Conservation (phyloP, 2,329 filamentous ascomycete species). For the Calonectria pseudoreteaudii region DNA sequence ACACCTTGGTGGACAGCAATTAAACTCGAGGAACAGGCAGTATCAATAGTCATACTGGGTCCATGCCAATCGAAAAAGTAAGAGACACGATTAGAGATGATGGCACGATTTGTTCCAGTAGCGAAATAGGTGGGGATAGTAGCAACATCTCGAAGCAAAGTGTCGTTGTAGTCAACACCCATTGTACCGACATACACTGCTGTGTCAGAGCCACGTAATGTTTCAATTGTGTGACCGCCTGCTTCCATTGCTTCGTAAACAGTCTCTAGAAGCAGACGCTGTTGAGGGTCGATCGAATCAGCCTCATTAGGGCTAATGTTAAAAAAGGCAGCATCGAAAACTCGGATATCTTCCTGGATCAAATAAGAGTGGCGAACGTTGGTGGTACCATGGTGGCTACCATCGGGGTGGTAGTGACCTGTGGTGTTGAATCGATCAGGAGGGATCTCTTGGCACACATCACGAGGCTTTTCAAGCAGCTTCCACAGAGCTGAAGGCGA, state of each 20-base stretch:
- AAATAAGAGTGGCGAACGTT: conserved; percentile 46
- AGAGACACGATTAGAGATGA: conserved; percentile 63
- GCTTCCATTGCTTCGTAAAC: conserved; percentile 42
- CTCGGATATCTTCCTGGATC: conserved; percentile 38
- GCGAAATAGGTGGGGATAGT: neutral
- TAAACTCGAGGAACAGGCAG: conserved; percentile 62
- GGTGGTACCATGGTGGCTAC: neutral
- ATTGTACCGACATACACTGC: neutral
- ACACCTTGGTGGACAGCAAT: conserved; percentile 58
- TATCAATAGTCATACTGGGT: conserved; percentile 62
- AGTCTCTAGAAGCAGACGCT: conserved; percentile 41
- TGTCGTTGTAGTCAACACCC: neutral
- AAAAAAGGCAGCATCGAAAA: conserved; percentile 41
- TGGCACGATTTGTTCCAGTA: conserved; percentile 45
- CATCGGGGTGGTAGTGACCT: neutral
- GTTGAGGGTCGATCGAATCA: conserved; percentile 43
- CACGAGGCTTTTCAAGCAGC: neutral
- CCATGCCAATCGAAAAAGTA: conserved; percentile 65
- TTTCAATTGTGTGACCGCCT: conserved; percentile 14
- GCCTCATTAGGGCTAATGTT: conserved; percentile 36
- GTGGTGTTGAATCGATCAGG: neutral
- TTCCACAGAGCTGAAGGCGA: neutral
- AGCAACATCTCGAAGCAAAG: neutral
- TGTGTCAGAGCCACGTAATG: neutral
- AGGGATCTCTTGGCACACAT: neutral